phyloP scores from a whole-genome alignment of 129 eudicot genomes.

The Flaveria bidentis region DNA sequence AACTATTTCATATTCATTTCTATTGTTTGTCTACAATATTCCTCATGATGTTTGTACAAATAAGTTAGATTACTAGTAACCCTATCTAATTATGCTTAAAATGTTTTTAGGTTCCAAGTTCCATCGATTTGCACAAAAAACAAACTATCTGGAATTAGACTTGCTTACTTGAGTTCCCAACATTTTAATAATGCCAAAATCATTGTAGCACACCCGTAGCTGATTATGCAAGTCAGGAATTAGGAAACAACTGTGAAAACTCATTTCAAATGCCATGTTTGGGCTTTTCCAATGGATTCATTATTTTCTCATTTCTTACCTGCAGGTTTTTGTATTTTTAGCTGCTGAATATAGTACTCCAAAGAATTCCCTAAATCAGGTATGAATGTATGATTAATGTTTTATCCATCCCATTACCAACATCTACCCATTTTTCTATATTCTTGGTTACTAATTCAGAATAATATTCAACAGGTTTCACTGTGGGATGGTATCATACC shows the following conservation, averaged over 20 bases:
- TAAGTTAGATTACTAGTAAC: not conserved
- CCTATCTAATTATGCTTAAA: not conserved
- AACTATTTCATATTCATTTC: not conserved
- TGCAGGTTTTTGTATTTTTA: constrained; percentile 93
- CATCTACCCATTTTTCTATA: too few species aligned
- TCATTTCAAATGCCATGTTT: not conserved
- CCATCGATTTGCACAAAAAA: not conserved
- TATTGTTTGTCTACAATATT: not conserved
- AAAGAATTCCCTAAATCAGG: constrained; percentile 86
- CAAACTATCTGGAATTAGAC: not conserved
- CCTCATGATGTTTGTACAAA: not conserved
- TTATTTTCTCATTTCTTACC: not conserved
- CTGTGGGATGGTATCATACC: constrained; percentile 88
- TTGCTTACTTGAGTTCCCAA: too few species aligned
- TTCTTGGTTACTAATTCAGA: not conserved
- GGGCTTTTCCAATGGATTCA: not conserved
- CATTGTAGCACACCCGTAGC: not conserved
- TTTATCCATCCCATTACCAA: not conserved
- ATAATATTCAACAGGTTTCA: constrained; percentile 52
- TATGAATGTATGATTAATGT: constrained; percentile 45
- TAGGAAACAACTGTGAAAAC: not conserved
- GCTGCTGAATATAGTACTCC: constrained; percentile 98
- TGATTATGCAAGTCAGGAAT: not conserved
- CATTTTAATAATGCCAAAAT: too few species aligned
- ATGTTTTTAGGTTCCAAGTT: constrained; percentile 12